These are phyloP conservation scores for Pseudopithomyces maydicus DNA, from an alignment of 2,329 filamentous ascomycete genomes.

Conservation along the genomic window DNA sequence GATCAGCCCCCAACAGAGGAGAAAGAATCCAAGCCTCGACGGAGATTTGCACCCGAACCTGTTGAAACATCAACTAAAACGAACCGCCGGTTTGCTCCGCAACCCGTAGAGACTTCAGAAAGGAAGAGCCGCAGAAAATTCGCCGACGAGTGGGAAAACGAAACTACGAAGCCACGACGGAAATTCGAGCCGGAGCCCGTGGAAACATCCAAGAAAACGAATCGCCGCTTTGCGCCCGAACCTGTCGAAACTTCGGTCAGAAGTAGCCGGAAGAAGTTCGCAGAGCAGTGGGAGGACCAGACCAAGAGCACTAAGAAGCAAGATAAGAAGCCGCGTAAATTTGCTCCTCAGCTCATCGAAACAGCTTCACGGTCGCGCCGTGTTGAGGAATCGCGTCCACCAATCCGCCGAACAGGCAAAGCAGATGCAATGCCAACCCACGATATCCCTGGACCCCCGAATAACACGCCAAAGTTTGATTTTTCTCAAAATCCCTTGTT, in stretches of 20 bases:
- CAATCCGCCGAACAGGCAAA: conserved; percentile 69
- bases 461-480: conserved; percentile 41
- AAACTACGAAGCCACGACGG: conserved; percentile 20
- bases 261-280: conserved; percentile 10
- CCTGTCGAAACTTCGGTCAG: conserved; percentile 8
- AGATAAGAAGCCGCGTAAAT: conserved; percentile 50
- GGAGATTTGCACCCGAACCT: conserved; percentile 69
- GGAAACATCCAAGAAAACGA: conserved; percentile 30
- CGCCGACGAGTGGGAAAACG: conserved; percentile 26
- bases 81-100: conserved; percentile 54
- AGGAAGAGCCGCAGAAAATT: conserved; percentile 32
- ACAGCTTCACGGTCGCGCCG: conserved; percentile 74
- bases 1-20: conserved; percentile 49
- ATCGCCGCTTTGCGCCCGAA: conserved; percentile 16
- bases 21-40: conserved; percentile 9
- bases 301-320: background rate
- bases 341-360: conserved; percentile 81
- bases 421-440: conserved; percentile 69
- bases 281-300: background rate
- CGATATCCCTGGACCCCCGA: conserved; percentile 51
- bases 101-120: conserved; percentile 46
- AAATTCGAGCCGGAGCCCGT: conserved; percentile 35
- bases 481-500: conserved; percentile 40
- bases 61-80: conserved; percentile 67
- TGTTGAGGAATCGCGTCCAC: conserved; percentile 66